Evolutionary conservation across 139 green algal species (phyloP).

Genomic region (Medakamo hakoo): DNA sequence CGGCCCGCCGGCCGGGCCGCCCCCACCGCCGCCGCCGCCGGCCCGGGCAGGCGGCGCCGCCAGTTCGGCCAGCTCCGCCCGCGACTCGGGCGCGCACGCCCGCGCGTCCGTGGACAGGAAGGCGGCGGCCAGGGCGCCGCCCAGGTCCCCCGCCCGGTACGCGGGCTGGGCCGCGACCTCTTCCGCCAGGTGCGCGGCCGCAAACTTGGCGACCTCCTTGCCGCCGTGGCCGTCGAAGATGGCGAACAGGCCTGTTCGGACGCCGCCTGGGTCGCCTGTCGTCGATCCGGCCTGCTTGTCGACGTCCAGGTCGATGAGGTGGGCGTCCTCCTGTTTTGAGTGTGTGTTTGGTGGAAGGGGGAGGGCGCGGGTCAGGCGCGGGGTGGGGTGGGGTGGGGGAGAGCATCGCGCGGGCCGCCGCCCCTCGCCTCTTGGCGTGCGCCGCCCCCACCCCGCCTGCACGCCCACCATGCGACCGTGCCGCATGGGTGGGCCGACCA

Average conservation of each 20-base stretch:
- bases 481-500: too few relatives aligned
- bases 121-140: conserved; percentile 16
- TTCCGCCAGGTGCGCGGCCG: conserved; percentile 20
- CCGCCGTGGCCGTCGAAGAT: conserved; percentile 50
- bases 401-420: too few relatives aligned
- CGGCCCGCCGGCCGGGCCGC: too few relatives aligned
- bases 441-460: too few relatives aligned
- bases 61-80: conserved; percentile 22
- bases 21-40: too few relatives aligned
- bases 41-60: not conserved
- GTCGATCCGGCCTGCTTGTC: not conserved
- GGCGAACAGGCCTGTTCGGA: conserved; percentile 23
- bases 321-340: conserved; percentile 29
- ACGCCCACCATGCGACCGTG: too few relatives aligned
- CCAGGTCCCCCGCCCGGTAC: conserved; percentile 11
- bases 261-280: not conserved
- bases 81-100: conserved; percentile 10
- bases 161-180: conserved; percentile 7
- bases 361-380: not conserved
- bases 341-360: not conserved
- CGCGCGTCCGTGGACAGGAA: conserved; percentile 32
- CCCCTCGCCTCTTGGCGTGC: too few relatives aligned
- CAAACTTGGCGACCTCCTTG: conserved; percentile 36
- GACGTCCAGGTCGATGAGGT: conserved; percentile 17
- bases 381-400: too few relatives aligned